A percentile compares a stretch with the other conserved stretches of the same genome.
phyloP scores from a whole-genome alignment of 2,329 filamentous ascomycete species.

The Fusarium xylarioides region DNA sequence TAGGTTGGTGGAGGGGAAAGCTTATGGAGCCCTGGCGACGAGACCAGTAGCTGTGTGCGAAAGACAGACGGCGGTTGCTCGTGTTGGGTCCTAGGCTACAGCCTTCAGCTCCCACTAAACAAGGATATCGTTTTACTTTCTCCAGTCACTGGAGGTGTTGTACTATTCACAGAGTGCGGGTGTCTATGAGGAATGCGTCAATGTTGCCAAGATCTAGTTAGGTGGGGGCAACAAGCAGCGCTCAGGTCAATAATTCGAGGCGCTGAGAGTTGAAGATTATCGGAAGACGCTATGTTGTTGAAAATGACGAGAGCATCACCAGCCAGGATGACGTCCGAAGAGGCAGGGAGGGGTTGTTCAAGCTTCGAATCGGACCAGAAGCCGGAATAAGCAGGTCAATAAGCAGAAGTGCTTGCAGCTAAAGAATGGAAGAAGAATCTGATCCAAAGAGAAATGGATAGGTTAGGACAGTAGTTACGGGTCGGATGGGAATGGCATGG shows the following conservation, averaged over 20 bases:
- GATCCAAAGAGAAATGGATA: neutral
- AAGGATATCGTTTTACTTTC: conserved; percentile 5
- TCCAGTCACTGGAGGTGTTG: neutral
- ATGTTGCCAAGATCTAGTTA: conserved; percentile 37
- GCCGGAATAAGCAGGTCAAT: conserved; percentile 13
- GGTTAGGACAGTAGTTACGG: neutral
- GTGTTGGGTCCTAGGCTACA: conserved; percentile 24
- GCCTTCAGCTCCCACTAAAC: conserved; percentile 26
- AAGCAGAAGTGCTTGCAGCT: conserved; percentile 5
- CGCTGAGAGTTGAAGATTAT: neutral
- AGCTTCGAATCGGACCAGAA: conserved; percentile 1
- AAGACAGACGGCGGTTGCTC: conserved; percentile 13
- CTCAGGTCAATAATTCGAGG: neutral
- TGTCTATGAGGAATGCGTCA: conserved; percentile 20
- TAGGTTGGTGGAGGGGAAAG: conserved; percentile 21
- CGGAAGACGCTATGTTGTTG: conserved; percentile 21
- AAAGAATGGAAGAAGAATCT: conserved; percentile 2
- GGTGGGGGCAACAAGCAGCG: conserved; percentile 26
- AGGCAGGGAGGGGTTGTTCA: neutral
- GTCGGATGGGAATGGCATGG: neutral
- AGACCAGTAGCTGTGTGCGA: conserved; percentile 12
- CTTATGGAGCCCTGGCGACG: conserved; percentile 14
- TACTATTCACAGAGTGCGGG: conserved; percentile 3
- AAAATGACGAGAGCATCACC: conserved; percentile 18
- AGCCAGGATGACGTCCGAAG: conserved; percentile 11